phyloP scores from a whole-genome alignment of 1,284 basidiomycete species.

The Cutaneotrichosporon sp. region DNA sequence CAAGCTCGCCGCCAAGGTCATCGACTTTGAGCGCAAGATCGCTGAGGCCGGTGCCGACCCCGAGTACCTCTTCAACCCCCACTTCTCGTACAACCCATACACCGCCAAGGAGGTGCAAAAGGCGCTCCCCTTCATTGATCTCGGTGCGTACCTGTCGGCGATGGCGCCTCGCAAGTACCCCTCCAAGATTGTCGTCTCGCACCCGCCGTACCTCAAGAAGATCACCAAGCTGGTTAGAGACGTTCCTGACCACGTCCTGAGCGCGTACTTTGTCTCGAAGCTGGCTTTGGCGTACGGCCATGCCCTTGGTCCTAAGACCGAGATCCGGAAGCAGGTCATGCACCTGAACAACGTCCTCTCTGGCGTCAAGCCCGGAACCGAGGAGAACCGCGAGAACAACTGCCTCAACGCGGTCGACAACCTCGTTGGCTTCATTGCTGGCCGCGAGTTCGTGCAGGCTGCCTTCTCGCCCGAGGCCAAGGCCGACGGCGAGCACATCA shows the following conservation, averaged over 20 bases:
- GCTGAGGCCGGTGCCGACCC: constrained; percentile 78
- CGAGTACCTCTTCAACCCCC: constrained; percentile 68
- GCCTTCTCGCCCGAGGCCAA: constrained; percentile 82
- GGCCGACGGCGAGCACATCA: constrained; percentile 78
- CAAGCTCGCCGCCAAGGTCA: constrained; percentile 69
- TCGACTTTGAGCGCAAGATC: constrained; percentile 78
- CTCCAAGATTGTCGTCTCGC: constrained; percentile 72
- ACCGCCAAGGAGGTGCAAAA: constrained; percentile 68
- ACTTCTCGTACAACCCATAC: constrained; percentile 86
- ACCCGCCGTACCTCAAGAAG: constrained; percentile 73
- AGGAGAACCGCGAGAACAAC: constrained; percentile 74
- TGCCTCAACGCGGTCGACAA: constrained; percentile 56
- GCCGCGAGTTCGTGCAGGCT: constrained; percentile 74
- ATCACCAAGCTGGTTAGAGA: constrained; percentile 70
- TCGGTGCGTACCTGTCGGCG: constrained; percentile 78
- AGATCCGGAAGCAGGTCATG: constrained; percentile 72
- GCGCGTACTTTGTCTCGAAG: constrained; percentile 76
- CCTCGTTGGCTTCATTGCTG: constrained; percentile 58
- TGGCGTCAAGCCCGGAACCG: constrained; percentile 84
- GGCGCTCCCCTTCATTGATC: constrained; percentile 74
- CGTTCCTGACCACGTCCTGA: constrained; percentile 69
- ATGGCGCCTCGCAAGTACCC: constrained; percentile 80
- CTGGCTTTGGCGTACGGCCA: constrained; percentile 67
- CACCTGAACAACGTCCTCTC: constrained; percentile 69
- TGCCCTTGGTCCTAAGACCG: constrained; percentile 69